These are phyloP conservation scores for Hypoxylon cercidicola DNA, from an alignment of 495 filamentous ascomycete species.

Conservation along the genomic window DNA sequence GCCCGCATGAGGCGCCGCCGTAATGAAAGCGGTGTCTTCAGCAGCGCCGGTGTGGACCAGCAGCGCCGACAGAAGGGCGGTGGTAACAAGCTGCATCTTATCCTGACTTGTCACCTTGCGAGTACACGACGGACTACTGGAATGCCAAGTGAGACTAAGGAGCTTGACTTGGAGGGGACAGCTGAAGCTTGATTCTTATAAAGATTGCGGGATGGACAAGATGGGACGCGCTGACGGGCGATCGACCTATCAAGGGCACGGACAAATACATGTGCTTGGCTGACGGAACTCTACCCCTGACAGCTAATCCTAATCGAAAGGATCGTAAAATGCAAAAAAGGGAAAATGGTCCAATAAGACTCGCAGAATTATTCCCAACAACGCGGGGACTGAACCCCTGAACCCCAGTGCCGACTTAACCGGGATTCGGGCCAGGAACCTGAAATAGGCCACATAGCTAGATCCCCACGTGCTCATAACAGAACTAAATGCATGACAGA, in stretches of 20 bases:
- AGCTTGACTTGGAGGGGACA: conserved; percentile 22
- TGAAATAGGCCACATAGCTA: no score
- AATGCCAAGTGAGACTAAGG: conserved; percentile 28
- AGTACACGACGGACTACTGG: conserved; percentile 3
- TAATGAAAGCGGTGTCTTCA: conserved; percentile 31
- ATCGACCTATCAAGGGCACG: conserved; percentile 33
- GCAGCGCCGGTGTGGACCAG: conserved; percentile 24
- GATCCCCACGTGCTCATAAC: neutral
- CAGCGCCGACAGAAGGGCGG: conserved; percentile 27
- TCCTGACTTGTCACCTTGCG: neutral
- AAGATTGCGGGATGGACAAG: conserved; percentile 9
- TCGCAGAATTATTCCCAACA: conserved; percentile 22
- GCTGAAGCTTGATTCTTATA: conserved; percentile 37
- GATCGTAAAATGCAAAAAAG: conserved; percentile 7
- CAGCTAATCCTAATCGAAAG: conserved; percentile 32
- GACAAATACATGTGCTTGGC: conserved; percentile 31
- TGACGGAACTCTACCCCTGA: neutral
- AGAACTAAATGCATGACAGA: no score
- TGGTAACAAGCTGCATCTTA: conserved; percentile 36
- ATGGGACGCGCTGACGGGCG: conserved; percentile 4
- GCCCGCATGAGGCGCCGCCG: conserved; percentile 34
- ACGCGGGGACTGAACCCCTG: conserved; percentile 20
- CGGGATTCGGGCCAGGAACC: no score
- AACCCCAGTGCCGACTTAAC: neutral
- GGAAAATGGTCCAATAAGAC: conserved; percentile 29